Evolutionary conservation across 1,139 yeast genomes (phyloP), one percentile per base, ranked within the genome.

Genomic region (Zygosaccharomyces pseudobailii): DNA sequence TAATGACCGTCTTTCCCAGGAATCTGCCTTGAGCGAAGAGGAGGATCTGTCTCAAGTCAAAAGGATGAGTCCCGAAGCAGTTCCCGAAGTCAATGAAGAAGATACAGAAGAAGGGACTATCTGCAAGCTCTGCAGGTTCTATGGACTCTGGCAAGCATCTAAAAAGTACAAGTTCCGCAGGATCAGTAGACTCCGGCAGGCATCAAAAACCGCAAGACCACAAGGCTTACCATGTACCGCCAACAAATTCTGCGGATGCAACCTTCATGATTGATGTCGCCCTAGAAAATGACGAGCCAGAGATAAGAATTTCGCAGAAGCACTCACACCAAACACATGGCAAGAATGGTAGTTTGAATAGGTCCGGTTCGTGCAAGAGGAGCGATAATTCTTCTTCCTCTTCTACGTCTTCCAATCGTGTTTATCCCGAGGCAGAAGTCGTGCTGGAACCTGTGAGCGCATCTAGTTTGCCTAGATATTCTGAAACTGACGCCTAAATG

Each of bases 361-460:
- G 47, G 22, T 50, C 53, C 6, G 47, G 41, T 3, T 49, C 54
- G 6, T 24, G 39, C 20, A 48, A 44, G 31, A 34, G 50, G 24
- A 40, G 42, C 34, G 48, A 45, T 9, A 51, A 57, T 5, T 36
- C 47, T 5, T 27, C 52, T 7, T 49, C 39, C n/a, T 40, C 41
- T 22, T 33, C 34, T 21, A 36, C 45, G 22, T 34, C 45, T 8
- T 45, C 43, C 36, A 44, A 40, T n/a, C 47, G 50, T 27, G 35
- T 23, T 17, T 48, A 40, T 34, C 24, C 43, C 9, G 40, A 27
- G 49, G 52, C 3, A 52, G 61, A 45, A 40, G 32, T 19, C 56
- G 55, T 40, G 58, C 61, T 5, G 61, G 53, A 23, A 54, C 58
- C 58, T 17, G 42, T 57, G 8, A 54, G 58, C 32, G 59, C 59